These are phyloP conservation scores for Intubia oerlemansii DNA, from an alignment of 2,329 filamentous ascomycete species.

Conservation along the genomic window DNA sequence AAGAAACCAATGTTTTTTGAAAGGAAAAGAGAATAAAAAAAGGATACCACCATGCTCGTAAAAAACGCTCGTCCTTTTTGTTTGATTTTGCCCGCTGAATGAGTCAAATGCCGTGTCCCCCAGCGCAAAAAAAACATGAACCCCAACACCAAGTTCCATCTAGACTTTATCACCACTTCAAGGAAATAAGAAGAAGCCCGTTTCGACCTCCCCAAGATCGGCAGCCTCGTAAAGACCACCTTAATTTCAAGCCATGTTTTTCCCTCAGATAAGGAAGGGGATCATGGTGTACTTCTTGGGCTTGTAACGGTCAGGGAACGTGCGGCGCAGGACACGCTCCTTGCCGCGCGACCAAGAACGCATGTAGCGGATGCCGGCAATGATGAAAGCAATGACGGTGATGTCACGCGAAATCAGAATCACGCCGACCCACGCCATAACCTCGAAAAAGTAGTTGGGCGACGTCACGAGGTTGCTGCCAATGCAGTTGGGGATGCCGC, in stretches of 20 bases:
- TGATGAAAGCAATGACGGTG: slow-evolving; percentile 55
- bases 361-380: slow-evolving; percentile 61
- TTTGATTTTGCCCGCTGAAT: too few relatives aligned
- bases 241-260: neutral
- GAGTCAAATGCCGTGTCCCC: too few relatives aligned
- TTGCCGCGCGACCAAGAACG: slow-evolving; percentile 74
- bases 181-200: too few relatives aligned
- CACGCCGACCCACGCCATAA: slow-evolving; percentile 68
- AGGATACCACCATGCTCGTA: too few relatives aligned
- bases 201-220: neutral
- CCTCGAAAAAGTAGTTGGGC: slow-evolving; percentile 94
- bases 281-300: slow-evolving; percentile 75
- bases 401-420: slow-evolving; percentile 61
- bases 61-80: too few relatives aligned
- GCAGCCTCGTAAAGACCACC: too few relatives aligned
- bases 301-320: slow-evolving; percentile 88
- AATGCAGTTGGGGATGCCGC: slow-evolving; percentile 70
- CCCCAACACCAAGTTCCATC: neutral
- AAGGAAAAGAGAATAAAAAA: too few relatives aligned
- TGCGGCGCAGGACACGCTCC: slow-evolving; percentile 71
- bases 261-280: slow-evolving; percentile 46
- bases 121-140: neutral
- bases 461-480: slow-evolving; percentile 79
- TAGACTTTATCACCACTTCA: too few relatives aligned
- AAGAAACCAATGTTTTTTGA: too few relatives aligned